Evolutionary conservation across 208 protist species (phyloP).

Genomic region (Trypanosoma mega): DNA sequence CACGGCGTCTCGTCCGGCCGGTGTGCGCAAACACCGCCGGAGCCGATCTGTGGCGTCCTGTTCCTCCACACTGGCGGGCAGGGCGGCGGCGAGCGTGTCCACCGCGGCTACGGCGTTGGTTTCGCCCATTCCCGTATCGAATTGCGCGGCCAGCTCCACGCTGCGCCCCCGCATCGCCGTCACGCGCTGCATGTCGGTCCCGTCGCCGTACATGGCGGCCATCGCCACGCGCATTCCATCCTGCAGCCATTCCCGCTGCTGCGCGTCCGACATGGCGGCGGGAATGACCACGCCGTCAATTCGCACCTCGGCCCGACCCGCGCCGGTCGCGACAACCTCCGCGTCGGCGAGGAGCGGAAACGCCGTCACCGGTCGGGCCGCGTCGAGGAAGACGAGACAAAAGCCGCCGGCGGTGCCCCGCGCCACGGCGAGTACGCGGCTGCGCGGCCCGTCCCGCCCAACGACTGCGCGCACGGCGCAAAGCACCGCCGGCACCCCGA

Average conservation of each 20-base stretch:
- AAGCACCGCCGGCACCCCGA: slow-evolving; percentile 28
- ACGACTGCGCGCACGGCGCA: slow-evolving; percentile 22
- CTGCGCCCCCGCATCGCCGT: slow-evolving; percentile 30
- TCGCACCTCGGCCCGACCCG: slow-evolving; percentile 2
- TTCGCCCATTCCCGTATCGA: background rate
- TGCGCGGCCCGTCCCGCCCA: slow-evolving; percentile 13
- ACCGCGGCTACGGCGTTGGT: background rate
- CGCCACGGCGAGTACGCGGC: slow-evolving; percentile 20
- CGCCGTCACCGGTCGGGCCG: background rate
- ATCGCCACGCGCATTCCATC: slow-evolving; percentile 28
- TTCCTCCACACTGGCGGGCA: background rate
- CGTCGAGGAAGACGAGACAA: slow-evolving; percentile 25
- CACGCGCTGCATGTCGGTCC: slow-evolving; percentile 25
- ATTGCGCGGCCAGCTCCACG: slow-evolving; percentile 25
- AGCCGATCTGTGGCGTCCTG: slow-evolving; percentile 13
- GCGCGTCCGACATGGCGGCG: slow-evolving; percentile 8
- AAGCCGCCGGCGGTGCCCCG: slow-evolving; percentile 34
- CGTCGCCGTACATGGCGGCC: slow-evolving; percentile 32
- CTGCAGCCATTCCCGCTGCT: slow-evolving; percentile 20
- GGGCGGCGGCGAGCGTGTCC: background rate
- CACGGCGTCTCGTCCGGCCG: slow-evolving; percentile 23
- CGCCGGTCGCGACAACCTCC: background rate
- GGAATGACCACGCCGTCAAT: slow-evolving; percentile 27
- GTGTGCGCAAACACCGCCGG: slow-evolving; percentile 14
- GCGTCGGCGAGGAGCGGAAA: background rate